Evolutionary conservation across 805 yeast genomes (phyloP), one percentile per base, ranked within the genome.

Genomic region (Candida saitoana): DNA sequence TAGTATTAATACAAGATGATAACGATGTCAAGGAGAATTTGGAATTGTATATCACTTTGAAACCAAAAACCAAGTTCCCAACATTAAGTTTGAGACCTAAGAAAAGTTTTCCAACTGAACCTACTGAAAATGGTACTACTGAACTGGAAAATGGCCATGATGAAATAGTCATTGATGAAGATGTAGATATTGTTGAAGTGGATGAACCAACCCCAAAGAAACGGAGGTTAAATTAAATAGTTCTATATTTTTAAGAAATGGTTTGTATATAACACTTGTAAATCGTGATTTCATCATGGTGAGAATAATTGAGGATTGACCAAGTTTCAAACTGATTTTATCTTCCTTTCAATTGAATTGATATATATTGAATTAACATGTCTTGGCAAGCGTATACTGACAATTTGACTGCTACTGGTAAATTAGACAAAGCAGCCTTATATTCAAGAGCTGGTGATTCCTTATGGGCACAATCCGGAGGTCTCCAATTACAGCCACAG

Each of bases 381-480:
- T 61, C 66, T 42, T 61, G 66, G 66, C 63, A 61, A 89, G 97
- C 97, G 46, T 93, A 93, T 77, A 89, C 96, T 42, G 98, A 93
- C 63, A 91, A 89, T 70, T 80, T 93, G 53, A 70, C 85, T 51
- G 86, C 83, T 43, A 85, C 97, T 39, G 87, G 88, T 48, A 87
- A 87, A 64, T 74, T 93, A 51, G 97, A 91, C 70, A 81, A 81
- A 63, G 96, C 98, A 25, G 93, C 95, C 33, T 80, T 93, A 52
- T 90, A 86, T 67, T 90, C 97, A 7, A 84, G 86, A 52, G 96
- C 95, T 11, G 99, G 99, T 36, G 96, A 90, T 63, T 77, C 96
- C 16, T 77, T 81, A 40, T 93, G 99, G 99, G 98, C 98, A 17
- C 79, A 82, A 52, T 74, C 93, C 14, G 76, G 84, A 46, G 78